Percentiles rank a stretch among this genome's conserved stretches.
Evolutionary conservation across 306 rosid genomes (phyloP).

Genomic region (Casuarina equisetifolia): DNA sequence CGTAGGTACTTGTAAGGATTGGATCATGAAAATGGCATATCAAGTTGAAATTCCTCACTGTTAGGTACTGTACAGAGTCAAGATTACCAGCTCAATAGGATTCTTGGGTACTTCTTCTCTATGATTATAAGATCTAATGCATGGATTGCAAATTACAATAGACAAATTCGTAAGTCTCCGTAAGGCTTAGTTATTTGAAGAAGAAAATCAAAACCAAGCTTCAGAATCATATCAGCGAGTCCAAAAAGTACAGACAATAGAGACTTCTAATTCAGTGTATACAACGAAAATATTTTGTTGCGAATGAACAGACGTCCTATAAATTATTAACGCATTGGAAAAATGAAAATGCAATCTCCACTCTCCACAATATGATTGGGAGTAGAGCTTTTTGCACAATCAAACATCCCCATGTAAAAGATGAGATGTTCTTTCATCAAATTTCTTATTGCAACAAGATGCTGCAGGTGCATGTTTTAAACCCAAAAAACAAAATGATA

Average conservation of each 20-base stretch:
- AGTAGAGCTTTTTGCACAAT: neutral
- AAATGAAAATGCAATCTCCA: neutral
- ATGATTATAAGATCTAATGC: too few relatives aligned
- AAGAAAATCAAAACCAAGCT: neutral
- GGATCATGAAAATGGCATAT: too few relatives aligned
- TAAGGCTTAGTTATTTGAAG: neutral
- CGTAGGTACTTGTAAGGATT: too few relatives aligned
- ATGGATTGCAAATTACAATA: too few relatives aligned
- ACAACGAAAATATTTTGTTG: too few relatives aligned
- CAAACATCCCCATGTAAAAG: constrained; percentile 4
- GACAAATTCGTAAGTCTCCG: too few relatives aligned
- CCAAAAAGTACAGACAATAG: neutral
- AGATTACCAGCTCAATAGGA: too few relatives aligned
- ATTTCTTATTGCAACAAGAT: neutral
- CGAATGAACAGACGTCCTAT: neutral
- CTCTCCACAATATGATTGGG: neutral
- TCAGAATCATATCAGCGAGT: neutral
- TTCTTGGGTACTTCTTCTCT: too few relatives aligned
- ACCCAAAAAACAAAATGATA: neutral
- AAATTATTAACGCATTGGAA: neutral
- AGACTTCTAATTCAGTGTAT: neutral
- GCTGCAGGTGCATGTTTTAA: neutral
- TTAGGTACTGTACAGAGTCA: too few relatives aligned
- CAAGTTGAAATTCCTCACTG: too few relatives aligned
- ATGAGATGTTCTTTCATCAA: neutral